Evolutionary conservation across 1,139 yeast species (phyloP), one percentile per base, ranked within the genome.

Genomic region (Blastobotrys persicus): DNA sequence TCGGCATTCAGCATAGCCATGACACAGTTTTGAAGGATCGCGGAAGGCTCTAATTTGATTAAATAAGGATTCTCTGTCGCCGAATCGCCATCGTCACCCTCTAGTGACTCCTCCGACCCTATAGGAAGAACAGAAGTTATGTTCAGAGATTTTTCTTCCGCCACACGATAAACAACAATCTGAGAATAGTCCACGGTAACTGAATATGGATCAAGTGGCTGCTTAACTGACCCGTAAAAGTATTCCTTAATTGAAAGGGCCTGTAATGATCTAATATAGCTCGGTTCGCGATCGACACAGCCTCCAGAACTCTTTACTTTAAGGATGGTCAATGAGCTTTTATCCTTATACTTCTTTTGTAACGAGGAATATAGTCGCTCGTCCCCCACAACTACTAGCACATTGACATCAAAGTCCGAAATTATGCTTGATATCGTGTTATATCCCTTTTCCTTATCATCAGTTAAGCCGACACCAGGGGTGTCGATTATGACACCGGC

Each of bases 401-500:
- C 66, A 16, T 60, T 62, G 31, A 71, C 69, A 39, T 79, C 80
- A 60, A 86, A 87, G 52, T 79, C 84, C 1, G 81, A 67, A 1
- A 87, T 76, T 19, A 84, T 77, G 52, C 75, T 76, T 52, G 83
- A 82, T 37, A 88, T 78, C 14, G 81, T 60, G 12, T 68, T 69
- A 46, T 71, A 70, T n/a, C 67, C 64, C 12, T 57, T 62, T 18
- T 58, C 67, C 44, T 74, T 72, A 23, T 79, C 75, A 54, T 78
- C 80, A 37, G 76, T 72, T 38, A 74, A 51, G 31, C 55, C 43
- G 4, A 50, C 72, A 6, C 75, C 66, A 14, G 98, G 96, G 0
- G 97, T 84, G 65, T 94, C 98, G 7, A 94, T 78, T 11, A 94
- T 74, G 13, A 81, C 58, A 0, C 98, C 98, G 3, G 84, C 73